phyloP scores from a whole-genome alignment of 768 basidiomycete genomes.

The Gymnopilus dilepis region DNA sequence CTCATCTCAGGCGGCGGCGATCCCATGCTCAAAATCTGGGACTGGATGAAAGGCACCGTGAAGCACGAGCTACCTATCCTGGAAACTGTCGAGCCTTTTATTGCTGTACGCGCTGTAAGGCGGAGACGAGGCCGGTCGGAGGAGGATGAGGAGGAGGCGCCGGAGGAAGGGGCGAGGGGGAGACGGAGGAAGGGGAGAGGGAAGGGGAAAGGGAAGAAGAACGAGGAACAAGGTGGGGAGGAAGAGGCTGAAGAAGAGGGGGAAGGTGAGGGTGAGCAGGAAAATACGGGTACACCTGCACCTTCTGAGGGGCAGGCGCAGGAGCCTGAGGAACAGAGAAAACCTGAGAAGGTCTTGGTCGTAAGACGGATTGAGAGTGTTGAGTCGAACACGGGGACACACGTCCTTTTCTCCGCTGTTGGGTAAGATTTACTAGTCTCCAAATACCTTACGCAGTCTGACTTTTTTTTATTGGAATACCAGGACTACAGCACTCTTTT shows the following conservation, averaged over 20 bases:
- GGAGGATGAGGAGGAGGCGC: constrained; percentile 29
- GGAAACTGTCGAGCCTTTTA: constrained; percentile 52
- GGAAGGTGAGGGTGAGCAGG: constrained; percentile 11
- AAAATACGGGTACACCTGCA: constrained; percentile 13
- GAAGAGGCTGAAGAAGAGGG: constrained; percentile 18
- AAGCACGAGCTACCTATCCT: constrained; percentile 57
- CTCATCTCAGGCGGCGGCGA: constrained; percentile 94
- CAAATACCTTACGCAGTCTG: background rate
- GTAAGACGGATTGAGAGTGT: constrained; percentile 61
- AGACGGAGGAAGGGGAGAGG: constrained; percentile 30
- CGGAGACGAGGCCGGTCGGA: constrained; percentile 39
- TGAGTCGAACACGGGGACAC: constrained; percentile 36
- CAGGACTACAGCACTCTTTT: constrained; percentile 76
- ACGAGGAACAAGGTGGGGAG: constrained; percentile 20
- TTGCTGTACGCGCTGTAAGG: constrained; percentile 42
- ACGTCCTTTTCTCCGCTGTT: constrained; percentile 70
- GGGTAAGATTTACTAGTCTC: constrained; percentile 55
- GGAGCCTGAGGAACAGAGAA: constrained; percentile 23
- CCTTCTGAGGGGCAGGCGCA: background rate
- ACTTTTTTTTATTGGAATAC: constrained; percentile 3
- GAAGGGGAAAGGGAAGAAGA: constrained; percentile 26
- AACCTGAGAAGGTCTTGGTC: constrained; percentile 53
- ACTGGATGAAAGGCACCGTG: constrained; percentile 70
- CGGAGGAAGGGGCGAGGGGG: constrained; percentile 29
- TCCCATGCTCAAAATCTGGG: constrained; percentile 74